These are phyloP conservation scores for Populus hybrid DNA, from an alignment of 441 rosid species.

Conservation along the genomic window DNA sequence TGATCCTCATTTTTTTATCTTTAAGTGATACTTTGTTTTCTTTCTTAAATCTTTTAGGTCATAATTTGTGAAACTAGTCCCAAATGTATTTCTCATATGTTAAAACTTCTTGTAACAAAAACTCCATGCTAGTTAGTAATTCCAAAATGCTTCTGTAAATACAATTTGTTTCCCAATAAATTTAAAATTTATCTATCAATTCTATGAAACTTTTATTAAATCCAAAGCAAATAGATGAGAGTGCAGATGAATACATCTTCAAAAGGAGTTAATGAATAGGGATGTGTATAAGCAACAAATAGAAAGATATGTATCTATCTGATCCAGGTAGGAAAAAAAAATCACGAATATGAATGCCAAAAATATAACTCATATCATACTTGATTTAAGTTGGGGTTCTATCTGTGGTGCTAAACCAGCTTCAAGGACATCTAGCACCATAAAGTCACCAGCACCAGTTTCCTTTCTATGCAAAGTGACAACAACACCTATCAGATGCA, in stretches of 20 bases:
- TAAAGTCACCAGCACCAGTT: conserved; percentile 72
- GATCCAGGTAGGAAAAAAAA: background rate
- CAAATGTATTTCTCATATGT: background rate
- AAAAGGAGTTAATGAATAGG: background rate
- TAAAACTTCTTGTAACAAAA: background rate
- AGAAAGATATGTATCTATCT: background rate
- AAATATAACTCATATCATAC: conserved; percentile 33
- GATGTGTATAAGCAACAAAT: background rate
- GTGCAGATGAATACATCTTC: background rate
- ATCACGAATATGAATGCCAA: conserved; percentile 8
- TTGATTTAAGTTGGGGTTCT: conserved; percentile 52
- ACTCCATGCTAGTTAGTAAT: background rate
- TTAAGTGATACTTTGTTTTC: background rate
- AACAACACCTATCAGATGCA: conserved; percentile 57
- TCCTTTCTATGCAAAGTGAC: conserved; percentile 89
- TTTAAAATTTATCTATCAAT: background rate
- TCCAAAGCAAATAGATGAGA: background rate
- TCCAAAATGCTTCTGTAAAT: background rate
- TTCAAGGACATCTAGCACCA: conserved; percentile 78
- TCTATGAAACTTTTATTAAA: background rate
- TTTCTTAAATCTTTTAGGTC: background rate
- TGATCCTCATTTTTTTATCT: background rate
- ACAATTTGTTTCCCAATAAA: background rate
- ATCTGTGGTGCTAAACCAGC: conserved; percentile 84
- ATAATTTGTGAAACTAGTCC: background rate